Evolutionary conservation across 345 rosid genomes (phyloP).

Genomic region (Euphorbia tirucalli): DNA sequence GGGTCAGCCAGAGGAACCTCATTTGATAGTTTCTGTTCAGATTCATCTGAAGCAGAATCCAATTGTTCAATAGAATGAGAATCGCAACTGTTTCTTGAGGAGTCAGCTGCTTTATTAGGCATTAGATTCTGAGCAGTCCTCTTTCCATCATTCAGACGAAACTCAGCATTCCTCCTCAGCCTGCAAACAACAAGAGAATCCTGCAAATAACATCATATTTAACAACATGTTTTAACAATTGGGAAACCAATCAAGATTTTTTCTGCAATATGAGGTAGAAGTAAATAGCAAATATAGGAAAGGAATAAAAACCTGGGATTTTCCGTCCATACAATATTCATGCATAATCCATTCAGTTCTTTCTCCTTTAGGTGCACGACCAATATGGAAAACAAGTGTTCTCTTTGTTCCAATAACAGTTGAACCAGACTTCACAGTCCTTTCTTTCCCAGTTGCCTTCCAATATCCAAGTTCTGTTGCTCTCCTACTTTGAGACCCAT

Average conservation of each 20-base stretch:
- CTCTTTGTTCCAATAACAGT: slow-evolving; percentile 74
- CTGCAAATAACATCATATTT: slow-evolving; percentile 22
- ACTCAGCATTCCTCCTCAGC: slow-evolving; percentile 61
- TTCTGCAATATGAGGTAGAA: no score
- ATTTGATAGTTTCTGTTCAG: slow-evolving; percentile 37
- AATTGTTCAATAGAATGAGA: slow-evolving; percentile 53
- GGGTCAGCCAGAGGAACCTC: slow-evolving; percentile 44
- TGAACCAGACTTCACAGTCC: slow-evolving; percentile 59
- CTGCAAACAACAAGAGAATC: slow-evolving; percentile 84
- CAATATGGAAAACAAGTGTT: slow-evolving; percentile 81
- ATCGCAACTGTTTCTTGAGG: slow-evolving; percentile 36
- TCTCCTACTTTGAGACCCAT: slow-evolving; percentile 75
- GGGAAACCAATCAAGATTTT: no score
- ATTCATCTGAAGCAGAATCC: slow-evolving; percentile 50
- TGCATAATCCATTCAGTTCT: slow-evolving; percentile 98
- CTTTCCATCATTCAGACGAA: slow-evolving; percentile 33
- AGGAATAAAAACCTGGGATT: slow-evolving; percentile 47
- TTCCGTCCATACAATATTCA: slow-evolving; percentile 64
- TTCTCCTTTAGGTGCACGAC: slow-evolving; percentile 90
- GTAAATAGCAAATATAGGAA: neutral
- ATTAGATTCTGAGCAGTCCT: slow-evolving; percentile 28
- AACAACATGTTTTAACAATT: neutral
- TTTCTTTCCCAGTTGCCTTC: slow-evolving; percentile 94
- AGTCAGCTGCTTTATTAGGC: slow-evolving; percentile 32
- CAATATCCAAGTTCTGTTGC: slow-evolving; percentile 84